phyloP scores from a whole-genome alignment of 2,329 filamentous ascomycete genomes.

The Exophiala alcalophila region DNA sequence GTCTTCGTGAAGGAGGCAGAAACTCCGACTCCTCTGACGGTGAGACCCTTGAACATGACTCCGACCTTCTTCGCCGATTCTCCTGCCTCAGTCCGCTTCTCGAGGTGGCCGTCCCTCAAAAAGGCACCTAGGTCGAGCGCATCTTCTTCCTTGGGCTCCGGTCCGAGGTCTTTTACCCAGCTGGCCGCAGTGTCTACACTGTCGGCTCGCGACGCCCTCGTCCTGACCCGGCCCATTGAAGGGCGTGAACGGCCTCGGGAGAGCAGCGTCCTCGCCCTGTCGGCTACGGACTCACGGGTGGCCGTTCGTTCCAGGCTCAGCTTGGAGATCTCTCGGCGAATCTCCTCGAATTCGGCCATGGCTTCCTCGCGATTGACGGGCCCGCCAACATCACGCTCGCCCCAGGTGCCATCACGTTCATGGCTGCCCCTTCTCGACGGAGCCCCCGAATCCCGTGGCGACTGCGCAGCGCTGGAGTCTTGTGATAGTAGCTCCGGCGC shows the following conservation, averaged over 20 bases:
- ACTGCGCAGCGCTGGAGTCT: constrained; percentile 15
- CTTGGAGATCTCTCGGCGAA: constrained; percentile 54
- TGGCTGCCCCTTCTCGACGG: constrained; percentile 10
- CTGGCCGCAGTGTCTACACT: constrained; percentile 40
- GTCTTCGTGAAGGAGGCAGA: constrained; percentile 68
- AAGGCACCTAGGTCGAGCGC: constrained; percentile 69
- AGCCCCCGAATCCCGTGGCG: constrained; percentile 6
- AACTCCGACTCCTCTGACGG: constrained; percentile 67
- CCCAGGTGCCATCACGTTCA: constrained; percentile 54
- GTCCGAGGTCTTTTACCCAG: constrained; percentile 38
- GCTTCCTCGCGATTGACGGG: constrained; percentile 53
- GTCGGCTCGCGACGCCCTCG: constrained; percentile 19
- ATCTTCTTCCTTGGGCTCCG: constrained; percentile 33
- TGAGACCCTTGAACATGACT: constrained; percentile 72
- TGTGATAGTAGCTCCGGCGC: constrained; percentile 8
- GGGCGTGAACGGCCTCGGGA: constrained; percentile 30
- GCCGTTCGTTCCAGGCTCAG: constrained; percentile 47
- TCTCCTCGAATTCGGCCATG: constrained; percentile 58
- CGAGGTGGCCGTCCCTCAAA: constrained; percentile 70
- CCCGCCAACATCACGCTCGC: constrained; percentile 58
- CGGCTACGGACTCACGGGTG: constrained; percentile 24
- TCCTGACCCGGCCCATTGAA: constrained; percentile 13
- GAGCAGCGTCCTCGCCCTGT: constrained; percentile 32
- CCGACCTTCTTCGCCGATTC: constrained; percentile 73
- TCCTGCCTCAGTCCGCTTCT: constrained; percentile 63